Percentiles rank a stretch among this genome's conserved stretches.
phyloP scores from a whole-genome alignment of 1,139 yeast genomes.

The Zygoascus hellenicus region DNA sequence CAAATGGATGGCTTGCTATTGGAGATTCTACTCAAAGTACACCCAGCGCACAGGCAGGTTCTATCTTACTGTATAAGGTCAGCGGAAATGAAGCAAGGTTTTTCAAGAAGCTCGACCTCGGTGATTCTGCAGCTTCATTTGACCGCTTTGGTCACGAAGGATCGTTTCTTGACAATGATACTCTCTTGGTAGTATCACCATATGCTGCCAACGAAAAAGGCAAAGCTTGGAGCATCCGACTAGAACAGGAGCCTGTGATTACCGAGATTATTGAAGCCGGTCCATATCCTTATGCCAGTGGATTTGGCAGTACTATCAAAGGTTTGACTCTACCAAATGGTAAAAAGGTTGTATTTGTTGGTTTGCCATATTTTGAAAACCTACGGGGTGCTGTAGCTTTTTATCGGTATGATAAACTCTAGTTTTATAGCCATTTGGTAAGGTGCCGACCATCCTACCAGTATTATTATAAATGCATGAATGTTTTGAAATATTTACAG shows the following conservation, averaged over 20 bases:
- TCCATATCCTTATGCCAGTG: constrained; percentile 33
- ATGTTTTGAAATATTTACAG: neutral
- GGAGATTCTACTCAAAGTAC: constrained; percentile 23
- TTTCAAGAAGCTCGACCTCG: constrained; percentile 2
- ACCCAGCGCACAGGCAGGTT: constrained; percentile 35
- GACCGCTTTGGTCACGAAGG: constrained; percentile 36
- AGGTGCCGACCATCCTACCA: constrained; percentile 17
- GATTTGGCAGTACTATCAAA: constrained; percentile 39
- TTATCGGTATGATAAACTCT: constrained; percentile 14
- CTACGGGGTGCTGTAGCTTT: constrained; percentile 23
- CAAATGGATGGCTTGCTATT: constrained; percentile 26
- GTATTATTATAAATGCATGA: constrained; percentile 11
- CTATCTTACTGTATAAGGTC: constrained; percentile 36
- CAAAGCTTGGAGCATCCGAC: constrained; percentile 38
- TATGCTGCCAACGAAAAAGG: constrained; percentile 39
- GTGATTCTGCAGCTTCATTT: constrained; percentile 16
- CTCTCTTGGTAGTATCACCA: constrained; percentile 38
- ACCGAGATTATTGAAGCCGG: constrained; percentile 23
- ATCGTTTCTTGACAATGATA: constrained; percentile 22
- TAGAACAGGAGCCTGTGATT: constrained; percentile 17
- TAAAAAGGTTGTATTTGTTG: constrained; percentile 34
- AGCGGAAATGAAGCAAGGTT: constrained; percentile 16
- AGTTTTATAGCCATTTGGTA: neutral
- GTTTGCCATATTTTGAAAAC: constrained; percentile 41
- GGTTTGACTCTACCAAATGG: constrained; percentile 23